A percentile compares a stretch with the other conserved stretches of the same genome.
phyloP scores from a whole-genome alignment of 2,329 filamentous ascomycete genomes.

The Madurella mycetomatis region DNA sequence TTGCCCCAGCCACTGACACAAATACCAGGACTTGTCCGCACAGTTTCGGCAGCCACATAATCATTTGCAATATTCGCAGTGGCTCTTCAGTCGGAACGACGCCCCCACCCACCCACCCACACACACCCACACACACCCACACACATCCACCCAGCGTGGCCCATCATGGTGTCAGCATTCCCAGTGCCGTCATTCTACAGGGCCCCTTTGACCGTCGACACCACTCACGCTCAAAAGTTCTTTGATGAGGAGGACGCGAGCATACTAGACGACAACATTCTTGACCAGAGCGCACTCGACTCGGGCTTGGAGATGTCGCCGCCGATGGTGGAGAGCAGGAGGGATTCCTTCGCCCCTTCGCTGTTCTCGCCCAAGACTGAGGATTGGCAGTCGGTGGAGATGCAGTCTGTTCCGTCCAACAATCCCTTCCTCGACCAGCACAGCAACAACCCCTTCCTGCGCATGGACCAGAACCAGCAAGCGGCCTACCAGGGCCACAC shows the following conservation, averaged over 20 bases:
- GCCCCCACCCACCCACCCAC: conserved; percentile 1
- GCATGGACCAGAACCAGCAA: conserved; percentile 50
- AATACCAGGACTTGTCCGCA: conserved; percentile 25
- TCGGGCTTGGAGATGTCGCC: conserved; percentile 61
- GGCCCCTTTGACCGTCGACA: conserved; percentile 50
- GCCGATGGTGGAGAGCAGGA: conserved; percentile 56
- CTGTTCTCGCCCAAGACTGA: conserved; percentile 64
- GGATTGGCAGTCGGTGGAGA: conserved; percentile 60
- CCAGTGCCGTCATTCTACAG: conserved; percentile 50
- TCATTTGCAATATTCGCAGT: conserved; percentile 8
- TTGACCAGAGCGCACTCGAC: conserved; percentile 56
- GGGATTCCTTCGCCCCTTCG: conserved; percentile 57
- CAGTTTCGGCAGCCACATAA: conserved; percentile 13
- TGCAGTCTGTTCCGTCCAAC: conserved; percentile 60
- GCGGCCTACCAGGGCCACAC: conserved; percentile 38
- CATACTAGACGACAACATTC: conserved; percentile 57
- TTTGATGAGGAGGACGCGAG: conserved; percentile 58
- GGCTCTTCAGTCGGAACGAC: too few relatives aligned
- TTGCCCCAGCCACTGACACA: conserved; percentile 23
- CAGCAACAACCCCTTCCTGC: conserved; percentile 64
- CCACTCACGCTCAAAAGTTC: conserved; percentile 50
- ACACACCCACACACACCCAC: conserved; percentile 15
- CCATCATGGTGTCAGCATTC: conserved; percentile 49
- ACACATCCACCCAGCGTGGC: conserved; percentile 18
- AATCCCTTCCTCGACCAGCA: conserved; percentile 57